Evolutionary conservation across 2,329 filamentous ascomycete species (phyloP), one percentile per base, ranked within the genome.

Genomic region (Alternaria burnsii): DNA sequence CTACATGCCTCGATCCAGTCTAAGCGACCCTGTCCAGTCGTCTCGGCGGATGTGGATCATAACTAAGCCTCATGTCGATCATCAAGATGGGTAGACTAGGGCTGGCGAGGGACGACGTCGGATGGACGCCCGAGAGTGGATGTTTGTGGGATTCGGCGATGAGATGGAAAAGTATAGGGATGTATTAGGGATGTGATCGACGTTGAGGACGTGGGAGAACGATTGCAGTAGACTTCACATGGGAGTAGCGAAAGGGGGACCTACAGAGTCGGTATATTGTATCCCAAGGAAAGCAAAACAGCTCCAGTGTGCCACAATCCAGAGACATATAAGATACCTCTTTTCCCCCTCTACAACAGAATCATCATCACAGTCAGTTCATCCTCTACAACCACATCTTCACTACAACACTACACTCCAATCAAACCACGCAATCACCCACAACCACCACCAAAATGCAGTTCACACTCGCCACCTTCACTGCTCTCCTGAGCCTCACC

Each of bases 401-500:
- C 18, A 43, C n/a, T 18, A 30, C 53, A 18, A 38, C 12, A 34
- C 32, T 34, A 14, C 12, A 34, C 32, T 14, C 32, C 12, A 34
- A 34, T 6, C 26, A 22, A 36, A 30, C 38, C 52, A 32, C 52
- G 8, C 36, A 34, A 34, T 14, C 12, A 34, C 11, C 9, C 32
- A 30, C 26, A 34, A n/a, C 11, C 47, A n/a, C 7, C 47, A 24
- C 38, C 46, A 59, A 44, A 41, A 69, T 69, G 66, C 59, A 62
- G 30, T 66, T 55, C 62, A 62, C 46, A 24, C 28, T 58, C 41
- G n/a, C 65, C 50, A n/a, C 55, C 41, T 8, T 67, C 36, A 40
- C 62, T 16, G 36, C 65, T 53, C 53, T 69, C 32, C 18, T 69
- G 32, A 53, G 44, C 55, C 36, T 67, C 51, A 44, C 61, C 41